These are phyloP conservation scores for Kluyveromyces lactis DNA, from an alignment of 805 yeast species.

Conservation along the genomic window DNA sequence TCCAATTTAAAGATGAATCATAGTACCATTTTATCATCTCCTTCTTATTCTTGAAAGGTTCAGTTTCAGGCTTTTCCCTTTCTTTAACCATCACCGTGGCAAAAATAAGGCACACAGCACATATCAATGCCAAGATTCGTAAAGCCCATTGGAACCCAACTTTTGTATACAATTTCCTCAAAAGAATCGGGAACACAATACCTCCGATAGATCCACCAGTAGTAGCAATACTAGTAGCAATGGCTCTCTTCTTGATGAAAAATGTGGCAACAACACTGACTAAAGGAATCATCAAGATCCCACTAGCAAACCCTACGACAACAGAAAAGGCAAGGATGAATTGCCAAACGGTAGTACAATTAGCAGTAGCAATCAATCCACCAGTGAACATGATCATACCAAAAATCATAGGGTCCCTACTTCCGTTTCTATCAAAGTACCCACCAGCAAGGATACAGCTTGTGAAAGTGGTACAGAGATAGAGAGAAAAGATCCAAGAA, in stretches of 20 bases:
- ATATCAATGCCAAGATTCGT: slow-evolving; percentile 42
- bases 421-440: slow-evolving; percentile 56
- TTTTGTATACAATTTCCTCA: slow-evolving; percentile 39
- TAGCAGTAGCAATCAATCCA: slow-evolving; percentile 54
- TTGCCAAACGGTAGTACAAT: slow-evolving; percentile 45
- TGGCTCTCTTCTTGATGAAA: slow-evolving; percentile 52
- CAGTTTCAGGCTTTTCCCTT: slow-evolving; percentile 25
- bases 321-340: slow-evolving; percentile 54
- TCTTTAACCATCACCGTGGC: slow-evolving; percentile 35
- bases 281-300: slow-evolving; percentile 52
- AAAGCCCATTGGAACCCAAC: slow-evolving; percentile 58
- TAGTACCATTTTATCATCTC: slow-evolving; percentile 23
- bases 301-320: slow-evolving; percentile 50
- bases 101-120: slow-evolving; percentile 31
- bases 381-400: slow-evolving; percentile 40
- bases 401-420: slow-evolving; percentile 34
- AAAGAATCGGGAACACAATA: slow-evolving; percentile 38
- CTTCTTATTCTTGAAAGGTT: slow-evolving; percentile 33
- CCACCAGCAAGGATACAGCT: slow-evolving; percentile 50
- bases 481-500: slow-evolving; percentile 64
- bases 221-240: slow-evolving; percentile 43
- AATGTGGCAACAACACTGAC: slow-evolving; percentile 59
- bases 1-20: slow-evolving; percentile 24
- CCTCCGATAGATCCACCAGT: slow-evolving; percentile 47
- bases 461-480: slow-evolving; percentile 43